phyloP scores from a whole-genome alignment of 2,329 filamentous ascomycete species.

The Alternaria gaisen region DNA sequence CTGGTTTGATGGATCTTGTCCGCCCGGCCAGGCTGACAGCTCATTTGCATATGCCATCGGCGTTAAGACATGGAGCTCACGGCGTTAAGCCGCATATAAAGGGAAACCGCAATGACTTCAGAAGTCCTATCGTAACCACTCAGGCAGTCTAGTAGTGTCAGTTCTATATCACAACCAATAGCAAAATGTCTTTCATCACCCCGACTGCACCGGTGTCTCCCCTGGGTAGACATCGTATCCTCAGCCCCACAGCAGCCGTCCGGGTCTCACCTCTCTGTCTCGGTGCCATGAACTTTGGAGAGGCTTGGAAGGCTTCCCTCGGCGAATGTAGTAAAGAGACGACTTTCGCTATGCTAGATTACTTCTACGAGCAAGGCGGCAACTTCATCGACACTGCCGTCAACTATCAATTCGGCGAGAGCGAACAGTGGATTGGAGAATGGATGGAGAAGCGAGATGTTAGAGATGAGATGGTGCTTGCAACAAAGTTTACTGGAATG shows the following conservation, averaged over 20 bases:
- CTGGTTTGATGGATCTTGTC: too few species aligned
- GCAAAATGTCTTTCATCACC: conserved; percentile 14
- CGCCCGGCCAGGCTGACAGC: too few species aligned
- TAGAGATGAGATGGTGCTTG: conserved; percentile 54
- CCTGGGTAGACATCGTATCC: conserved; percentile 70
- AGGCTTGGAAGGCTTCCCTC: conserved; percentile 66
- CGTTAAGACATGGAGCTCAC: background rate
- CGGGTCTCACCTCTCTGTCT: conserved; percentile 60
- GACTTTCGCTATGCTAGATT: conserved; percentile 72
- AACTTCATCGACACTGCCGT: conserved; percentile 76
- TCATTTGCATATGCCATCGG: background rate
- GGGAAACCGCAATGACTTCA: background rate
- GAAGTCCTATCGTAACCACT: background rate
- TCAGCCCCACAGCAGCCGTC: conserved; percentile 71
- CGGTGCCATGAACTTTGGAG: conserved; percentile 72
- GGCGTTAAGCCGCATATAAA: background rate
- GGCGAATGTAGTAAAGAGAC: conserved; percentile 71
- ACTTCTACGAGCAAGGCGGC: conserved; percentile 71
- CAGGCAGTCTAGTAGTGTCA: background rate
- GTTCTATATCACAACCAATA: background rate
- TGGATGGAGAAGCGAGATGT: conserved; percentile 53
- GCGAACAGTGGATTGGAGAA: conserved; percentile 56
- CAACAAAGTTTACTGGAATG: conserved; percentile 54
- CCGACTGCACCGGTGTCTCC: conserved; percentile 54
- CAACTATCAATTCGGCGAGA: conserved; percentile 53